Conservation (phyloP, 1,284 basidiomycete species). For the Leccinum angustisporum region DNA sequence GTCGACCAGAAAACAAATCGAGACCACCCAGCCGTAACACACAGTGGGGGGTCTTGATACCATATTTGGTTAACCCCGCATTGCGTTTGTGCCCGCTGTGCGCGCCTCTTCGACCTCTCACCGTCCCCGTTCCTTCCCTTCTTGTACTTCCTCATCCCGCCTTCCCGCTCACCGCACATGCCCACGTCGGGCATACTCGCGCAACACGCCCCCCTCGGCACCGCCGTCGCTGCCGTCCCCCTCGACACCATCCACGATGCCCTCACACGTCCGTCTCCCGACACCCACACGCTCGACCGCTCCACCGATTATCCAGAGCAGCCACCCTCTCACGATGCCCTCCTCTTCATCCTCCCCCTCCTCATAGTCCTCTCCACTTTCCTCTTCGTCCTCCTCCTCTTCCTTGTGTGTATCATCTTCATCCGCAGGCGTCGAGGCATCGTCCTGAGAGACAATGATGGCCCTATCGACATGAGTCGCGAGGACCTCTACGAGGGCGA, state of each 20-base stretch:
- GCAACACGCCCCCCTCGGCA: conserved; percentile 21
- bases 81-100: background rate
- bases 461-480: conserved; percentile 90
- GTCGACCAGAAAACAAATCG: background rate
- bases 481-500: conserved; percentile 89
- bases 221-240: conserved; percentile 26
- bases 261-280: conserved; percentile 19
- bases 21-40: conserved; percentile 3
- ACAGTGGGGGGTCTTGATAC: conserved; percentile 19
- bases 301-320: conserved; percentile 25
- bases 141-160: background rate
- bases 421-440: conserved; percentile 81
- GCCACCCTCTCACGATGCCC: conserved; percentile 50
- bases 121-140: background rate
- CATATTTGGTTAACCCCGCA: conserved; percentile 10
- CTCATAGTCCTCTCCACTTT: conserved; percentile 92
- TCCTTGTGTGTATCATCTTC: conserved; percentile 84
- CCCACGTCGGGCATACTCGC: conserved; percentile 10
- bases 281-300: conserved; percentile 20
- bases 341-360: conserved; percentile 85
- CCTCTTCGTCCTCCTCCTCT: conserved; percentile 87
- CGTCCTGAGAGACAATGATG: conserved; percentile 82
- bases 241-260: conserved; percentile 28
- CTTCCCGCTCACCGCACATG: conserved; percentile 6
- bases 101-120: background rate